These are phyloP conservation scores for Pseudonitzschia multistriata DNA, from an alignment of 108 stramenopile species.

Conservation along the genomic window DNA sequence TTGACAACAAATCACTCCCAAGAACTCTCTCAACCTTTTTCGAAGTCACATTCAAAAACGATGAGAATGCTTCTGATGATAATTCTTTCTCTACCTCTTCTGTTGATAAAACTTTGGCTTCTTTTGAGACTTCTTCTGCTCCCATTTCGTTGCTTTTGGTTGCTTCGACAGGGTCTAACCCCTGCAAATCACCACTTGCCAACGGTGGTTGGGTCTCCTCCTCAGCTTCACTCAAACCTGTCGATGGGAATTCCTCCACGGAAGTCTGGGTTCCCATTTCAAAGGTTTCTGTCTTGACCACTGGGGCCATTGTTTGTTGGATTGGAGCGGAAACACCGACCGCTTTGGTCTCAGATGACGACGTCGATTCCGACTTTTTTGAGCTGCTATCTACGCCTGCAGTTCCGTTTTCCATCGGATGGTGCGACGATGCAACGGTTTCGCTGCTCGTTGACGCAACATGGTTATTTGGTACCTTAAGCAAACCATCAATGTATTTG, in stretches of 20 bases:
- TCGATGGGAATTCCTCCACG: constrained; percentile 71
- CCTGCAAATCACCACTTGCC: constrained; percentile 21
- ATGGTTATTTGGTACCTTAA: constrained; percentile 40
- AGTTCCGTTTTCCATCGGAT: constrained; percentile 6
- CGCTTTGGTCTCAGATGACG: constrained; percentile 1
- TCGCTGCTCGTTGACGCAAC: neutral
- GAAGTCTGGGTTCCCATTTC: constrained; percentile 77
- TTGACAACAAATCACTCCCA: constrained; percentile 53
- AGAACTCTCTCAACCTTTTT: constrained; percentile 83
- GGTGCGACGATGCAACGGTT: constrained; percentile 7
- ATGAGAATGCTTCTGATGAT: constrained; percentile 54
- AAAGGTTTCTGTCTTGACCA: constrained; percentile 61
- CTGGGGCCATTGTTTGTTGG: constrained; percentile 2
- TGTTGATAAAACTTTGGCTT: constrained; percentile 40
- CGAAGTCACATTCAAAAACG: constrained; percentile 73
- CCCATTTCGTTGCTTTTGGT: constrained; percentile 5
- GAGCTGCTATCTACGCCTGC: neutral
- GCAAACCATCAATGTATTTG: constrained; percentile 76
- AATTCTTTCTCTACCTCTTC: constrained; percentile 65
- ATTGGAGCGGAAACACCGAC: constrained; percentile 18
- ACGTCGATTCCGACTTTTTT: neutral
- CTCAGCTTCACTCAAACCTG: constrained; percentile 48
- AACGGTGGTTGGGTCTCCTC: constrained; percentile 26
- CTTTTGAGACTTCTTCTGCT: constrained; percentile 15
- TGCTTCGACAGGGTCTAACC: constrained; percentile 6